A percentile compares a stretch with the other conserved stretches of the same genome.
These are phyloP conservation scores for Porogramme epimiltina DNA, from an alignment of 1,284 basidiomycete genomes.

Conservation along the genomic window DNA sequence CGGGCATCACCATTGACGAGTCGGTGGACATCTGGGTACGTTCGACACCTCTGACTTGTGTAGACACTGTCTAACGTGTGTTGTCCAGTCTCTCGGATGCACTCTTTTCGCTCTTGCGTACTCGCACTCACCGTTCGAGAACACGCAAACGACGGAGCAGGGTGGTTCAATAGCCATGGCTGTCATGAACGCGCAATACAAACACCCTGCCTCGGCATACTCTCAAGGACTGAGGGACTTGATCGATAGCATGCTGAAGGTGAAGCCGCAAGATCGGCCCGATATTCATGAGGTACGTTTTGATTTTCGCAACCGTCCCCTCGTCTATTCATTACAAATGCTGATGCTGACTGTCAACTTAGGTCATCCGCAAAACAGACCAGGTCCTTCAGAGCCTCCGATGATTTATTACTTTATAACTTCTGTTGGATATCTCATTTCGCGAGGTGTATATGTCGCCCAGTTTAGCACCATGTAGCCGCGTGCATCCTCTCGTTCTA, in stretches of 20 bases:
- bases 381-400: conserved; percentile 59
- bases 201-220: conserved; percentile 81
- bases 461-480: background rate
- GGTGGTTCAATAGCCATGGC: conserved; percentile 95
- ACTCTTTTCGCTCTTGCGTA: conserved; percentile 91
- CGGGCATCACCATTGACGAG: conserved; percentile 84
- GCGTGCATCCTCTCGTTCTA: conserved; percentile 9
- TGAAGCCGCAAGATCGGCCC: conserved; percentile 79
- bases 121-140: conserved; percentile 93
- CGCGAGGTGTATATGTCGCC: background rate
- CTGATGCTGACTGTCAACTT: conserved; percentile 6
- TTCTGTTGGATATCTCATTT: background rate
- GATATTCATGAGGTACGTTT: conserved; percentile 76
- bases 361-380: conserved; percentile 78
- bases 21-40: conserved; percentile 95
- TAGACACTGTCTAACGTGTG: too few species aligned
- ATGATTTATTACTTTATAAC: conserved; percentile 30
- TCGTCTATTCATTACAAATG: too few species aligned
- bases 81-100: conserved; percentile 84
- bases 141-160: conserved; percentile 81
- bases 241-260: conserved; percentile 82
- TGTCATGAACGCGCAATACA: conserved; percentile 88
- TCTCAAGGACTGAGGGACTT: conserved; percentile 80
- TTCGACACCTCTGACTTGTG: conserved; percentile 4
- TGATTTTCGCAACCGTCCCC: too few species aligned